Evolutionary conservation across 768 basidiomycete species (phyloP).

Genomic region (Pulveroboletus sp.): DNA sequence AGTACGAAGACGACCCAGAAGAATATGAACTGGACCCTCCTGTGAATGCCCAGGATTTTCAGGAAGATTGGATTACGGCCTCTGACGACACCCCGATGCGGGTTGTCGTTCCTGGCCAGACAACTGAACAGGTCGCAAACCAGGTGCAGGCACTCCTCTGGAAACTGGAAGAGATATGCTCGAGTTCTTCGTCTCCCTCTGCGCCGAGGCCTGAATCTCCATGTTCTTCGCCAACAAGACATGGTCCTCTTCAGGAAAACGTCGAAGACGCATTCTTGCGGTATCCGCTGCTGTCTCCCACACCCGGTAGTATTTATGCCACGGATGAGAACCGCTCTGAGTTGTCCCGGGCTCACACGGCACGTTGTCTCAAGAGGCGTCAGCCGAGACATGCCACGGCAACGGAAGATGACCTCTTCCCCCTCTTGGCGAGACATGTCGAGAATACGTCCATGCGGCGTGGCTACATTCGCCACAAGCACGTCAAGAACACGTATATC

Average conservation of each 20-base stretch:
- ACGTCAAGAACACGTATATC: conserved; percentile 28
- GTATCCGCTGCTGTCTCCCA: neutral
- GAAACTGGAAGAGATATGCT: conserved; percentile 16
- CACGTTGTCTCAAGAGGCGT: conserved; percentile 9
- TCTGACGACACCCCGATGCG: conserved; percentile 33
- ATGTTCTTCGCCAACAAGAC: conserved; percentile 1
- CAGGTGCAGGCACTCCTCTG: conserved; percentile 20
- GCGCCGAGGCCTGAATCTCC: neutral
- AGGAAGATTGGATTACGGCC: conserved; percentile 32
- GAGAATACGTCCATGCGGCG: conserved; percentile 25
- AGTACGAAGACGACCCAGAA: conserved; percentile 27
- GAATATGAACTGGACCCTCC: conserved; percentile 33
- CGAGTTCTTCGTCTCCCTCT: neutral
- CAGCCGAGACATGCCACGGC: neutral
- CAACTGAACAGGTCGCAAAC: conserved; percentile 17
- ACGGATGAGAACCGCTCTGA: conserved; percentile 10
- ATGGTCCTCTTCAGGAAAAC: neutral
- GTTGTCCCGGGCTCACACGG: neutral
- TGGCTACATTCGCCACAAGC: conserved; percentile 23
- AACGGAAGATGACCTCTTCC: conserved; percentile 18
- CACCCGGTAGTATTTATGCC: neutral
- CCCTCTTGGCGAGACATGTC: conserved; percentile 20
- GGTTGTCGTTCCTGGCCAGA: conserved; percentile 36
- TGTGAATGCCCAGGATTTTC: conserved; percentile 30
- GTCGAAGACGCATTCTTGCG: neutral